Conservation (phyloP, 163 green algal species). For the Volvox carteri region DNA sequence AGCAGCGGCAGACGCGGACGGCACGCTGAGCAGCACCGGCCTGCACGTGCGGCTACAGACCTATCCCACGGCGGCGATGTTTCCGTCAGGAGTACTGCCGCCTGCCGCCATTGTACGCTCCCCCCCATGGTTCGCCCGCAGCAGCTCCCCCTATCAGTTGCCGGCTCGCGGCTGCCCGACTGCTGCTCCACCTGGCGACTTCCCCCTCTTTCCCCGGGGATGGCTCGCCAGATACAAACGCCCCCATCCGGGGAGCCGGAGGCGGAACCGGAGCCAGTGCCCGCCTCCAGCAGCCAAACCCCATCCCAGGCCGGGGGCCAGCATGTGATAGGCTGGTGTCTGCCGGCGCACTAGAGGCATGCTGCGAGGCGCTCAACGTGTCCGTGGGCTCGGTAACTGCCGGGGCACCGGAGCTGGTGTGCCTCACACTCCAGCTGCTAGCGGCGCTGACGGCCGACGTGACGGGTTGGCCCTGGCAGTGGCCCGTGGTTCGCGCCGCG, state of each 20-base stretch:
- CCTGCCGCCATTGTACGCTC: too few species aligned
- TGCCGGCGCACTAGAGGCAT: slow-evolving; percentile 25
- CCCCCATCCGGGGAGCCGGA: not conserved
- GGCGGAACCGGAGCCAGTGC: too few species aligned
- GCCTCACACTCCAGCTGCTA: slow-evolving; percentile 15
- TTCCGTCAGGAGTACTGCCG: too few species aligned
- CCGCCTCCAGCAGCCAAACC: not conserved
- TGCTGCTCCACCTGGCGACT: slow-evolving; percentile 43
- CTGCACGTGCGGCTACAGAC: slow-evolving; percentile 7
- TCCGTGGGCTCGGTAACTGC: not conserved
- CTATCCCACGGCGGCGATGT: not conserved
- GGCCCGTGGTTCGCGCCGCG: slow-evolving; percentile 39
- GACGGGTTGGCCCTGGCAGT: slow-evolving; percentile 38
- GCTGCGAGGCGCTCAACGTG: not conserved
- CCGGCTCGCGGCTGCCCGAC: slow-evolving; percentile 12
- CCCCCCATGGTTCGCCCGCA: too few species aligned
- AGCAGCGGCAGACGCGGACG: not conserved
- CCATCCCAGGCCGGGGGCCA: not conserved
- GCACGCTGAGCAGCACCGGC: slow-evolving; percentile 11
- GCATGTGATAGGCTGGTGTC: slow-evolving; percentile 1
- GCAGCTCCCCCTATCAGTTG: not conserved
- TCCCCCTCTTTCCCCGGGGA: not conserved
- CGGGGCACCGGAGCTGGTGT: not conserved
- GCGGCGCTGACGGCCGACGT: slow-evolving; percentile 18
- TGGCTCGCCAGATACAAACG: not conserved